Evolutionary conservation across 345 rosid species (phyloP).

Genomic region (Excoecaria agallocha): DNA sequence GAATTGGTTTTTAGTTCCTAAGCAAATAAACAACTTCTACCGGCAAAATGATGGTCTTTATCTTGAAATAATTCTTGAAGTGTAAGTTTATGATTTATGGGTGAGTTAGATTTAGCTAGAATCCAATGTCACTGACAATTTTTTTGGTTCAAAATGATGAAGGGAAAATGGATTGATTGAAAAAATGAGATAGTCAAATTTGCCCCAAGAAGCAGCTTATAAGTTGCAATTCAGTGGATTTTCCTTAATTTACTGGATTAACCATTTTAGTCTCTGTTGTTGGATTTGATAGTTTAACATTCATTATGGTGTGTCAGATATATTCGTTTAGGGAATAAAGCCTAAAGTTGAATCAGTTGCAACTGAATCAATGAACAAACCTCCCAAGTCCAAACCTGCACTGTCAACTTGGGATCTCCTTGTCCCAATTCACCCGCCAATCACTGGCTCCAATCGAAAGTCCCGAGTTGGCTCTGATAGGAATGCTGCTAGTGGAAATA

Average conservation of each 20-base stretch:
- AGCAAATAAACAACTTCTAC: not conserved
- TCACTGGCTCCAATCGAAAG: conserved; percentile 49
- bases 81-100: conserved; percentile 3
- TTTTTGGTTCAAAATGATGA: conserved; percentile 31
- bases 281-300: conserved; percentile 5
- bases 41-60: not conserved
- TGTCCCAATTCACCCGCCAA: conserved; percentile 75
- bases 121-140: conserved; percentile 18
- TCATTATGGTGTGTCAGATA: conserved; percentile 41
- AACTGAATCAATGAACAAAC: conserved; percentile 52
- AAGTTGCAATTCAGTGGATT: conserved; percentile 32
- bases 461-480: conserved; percentile 51
- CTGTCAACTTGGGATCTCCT: conserved; percentile 57
- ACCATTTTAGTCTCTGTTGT: not conserved
- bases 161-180: conserved; percentile 64
- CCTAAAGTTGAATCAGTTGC: conserved; percentile 47
- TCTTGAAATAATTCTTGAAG: not conserved
- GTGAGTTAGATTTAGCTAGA: not conserved
- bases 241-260: conserved; percentile 13
- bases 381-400: conserved; percentile 57
- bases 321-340: conserved; percentile 67
- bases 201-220: conserved; percentile 68
- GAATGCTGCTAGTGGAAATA: conserved; percentile 45
- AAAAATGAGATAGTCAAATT: conserved; percentile 39
- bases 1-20: not conserved